Base-by-base conservation (phyloP, 371 early-diverging fungal genomes). In the Mucor mucedo region DNA sequence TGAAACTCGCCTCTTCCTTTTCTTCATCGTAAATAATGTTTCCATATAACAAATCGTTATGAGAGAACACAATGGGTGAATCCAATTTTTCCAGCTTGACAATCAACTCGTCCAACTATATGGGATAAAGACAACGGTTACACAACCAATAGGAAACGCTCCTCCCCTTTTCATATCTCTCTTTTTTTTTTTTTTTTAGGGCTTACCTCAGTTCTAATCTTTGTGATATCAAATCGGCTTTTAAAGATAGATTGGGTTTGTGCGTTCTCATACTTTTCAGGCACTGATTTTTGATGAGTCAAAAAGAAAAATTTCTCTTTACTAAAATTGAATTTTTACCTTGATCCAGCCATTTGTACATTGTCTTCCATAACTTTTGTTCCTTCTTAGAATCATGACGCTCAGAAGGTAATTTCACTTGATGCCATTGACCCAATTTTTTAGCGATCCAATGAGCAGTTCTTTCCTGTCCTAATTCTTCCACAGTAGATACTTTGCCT, bases 1-100 rank as follows among this genome's bases (percentile, higher is more conserved):
- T 97, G 69, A 98, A 96, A 39, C 75, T 72, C 3, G 88, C 87
- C 29, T 76, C 66, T 30, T 71, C 72, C 63, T 83, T 84, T 10
- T 85, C 75, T 42, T 84, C 80, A 62, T 87, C 76, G 66, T 87
- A 93, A 47, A 97, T 91, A 60, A 97, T 79, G 69, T 97, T 97
- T 49, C 91, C 97, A 32, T 89, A 89, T 27, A 96, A 71, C 58
- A 97, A 75, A 69, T 97, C 98, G 67, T 95, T 95, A 77, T 97
- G 98, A 47, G 92, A 90, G 71, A 96, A 96, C 5, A 92, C 93
- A 33, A 95, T 86, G 3, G 93, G 95, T 2, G 94, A 87, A 41
- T 91, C 68, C 14, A 92, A 66, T 42, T 73, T 63, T 13, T 79
- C 78, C 45, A 96, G 75, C 42, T 76, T 72, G 5, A 60, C 33